Evolutionary conservation across 2,329 filamentous ascomycete genomes (phyloP).

Genomic region (Pezicula neosporulosa): DNA sequence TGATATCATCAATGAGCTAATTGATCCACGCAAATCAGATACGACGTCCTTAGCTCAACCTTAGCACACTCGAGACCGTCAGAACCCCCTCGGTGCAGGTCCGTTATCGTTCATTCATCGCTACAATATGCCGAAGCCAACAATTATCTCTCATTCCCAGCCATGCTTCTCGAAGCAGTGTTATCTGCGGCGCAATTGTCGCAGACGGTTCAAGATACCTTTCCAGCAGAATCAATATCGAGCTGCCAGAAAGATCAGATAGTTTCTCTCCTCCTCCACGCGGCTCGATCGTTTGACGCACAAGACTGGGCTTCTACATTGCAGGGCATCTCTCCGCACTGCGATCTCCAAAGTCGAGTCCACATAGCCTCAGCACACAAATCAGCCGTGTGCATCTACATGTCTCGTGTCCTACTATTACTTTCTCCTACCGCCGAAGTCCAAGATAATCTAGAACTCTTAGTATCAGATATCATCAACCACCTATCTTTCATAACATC

Average conservation of each 20-base stretch:
- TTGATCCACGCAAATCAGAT: not conserved
- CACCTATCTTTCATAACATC: constrained; percentile 46
- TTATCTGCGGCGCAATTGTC: not conserved
- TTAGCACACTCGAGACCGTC: not conserved
- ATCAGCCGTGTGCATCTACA: constrained; percentile 14
- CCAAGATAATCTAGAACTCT: constrained; percentile 37
- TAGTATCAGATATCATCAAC: constrained; percentile 47
- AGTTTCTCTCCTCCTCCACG: not conserved
- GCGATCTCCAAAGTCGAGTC: not conserved
- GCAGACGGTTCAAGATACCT: not conserved
- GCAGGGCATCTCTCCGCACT: not conserved
- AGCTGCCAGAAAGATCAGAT: not conserved
- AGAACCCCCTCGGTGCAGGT: not conserved
- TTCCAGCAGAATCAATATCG: not conserved
- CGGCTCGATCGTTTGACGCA: not conserved
- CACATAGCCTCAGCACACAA: constrained; percentile 7
- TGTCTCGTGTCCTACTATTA: constrained; percentile 30
- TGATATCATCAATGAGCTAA: not conserved
- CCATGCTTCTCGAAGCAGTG: not conserved
- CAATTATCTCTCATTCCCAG: not conserved
- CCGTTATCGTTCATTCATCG: not conserved
- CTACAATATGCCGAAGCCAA: not conserved
- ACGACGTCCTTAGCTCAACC: not conserved
- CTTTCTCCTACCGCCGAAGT: constrained; percentile 30
- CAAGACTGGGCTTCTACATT: not conserved